A percentile compares a stretch with the other conserved stretches of the same genome.
Evolutionary conservation across 306 rosid genomes (phyloP).

Genomic region (Citrullus mucosospermus): DNA sequence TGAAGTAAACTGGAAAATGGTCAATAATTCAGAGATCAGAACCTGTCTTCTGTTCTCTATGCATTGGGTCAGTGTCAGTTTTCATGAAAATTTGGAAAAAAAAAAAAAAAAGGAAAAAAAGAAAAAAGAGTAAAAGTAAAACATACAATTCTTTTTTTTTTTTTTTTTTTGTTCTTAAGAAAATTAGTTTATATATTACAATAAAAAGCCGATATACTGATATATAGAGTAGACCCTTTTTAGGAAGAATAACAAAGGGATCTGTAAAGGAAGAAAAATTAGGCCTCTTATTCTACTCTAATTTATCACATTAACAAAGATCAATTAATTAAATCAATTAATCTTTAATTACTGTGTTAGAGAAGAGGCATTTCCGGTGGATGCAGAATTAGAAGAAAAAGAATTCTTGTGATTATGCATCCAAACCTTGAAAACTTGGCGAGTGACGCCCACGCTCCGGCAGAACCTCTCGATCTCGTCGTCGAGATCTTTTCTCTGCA

Average conservation of each 20-base stretch:
- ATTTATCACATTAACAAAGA: background rate
- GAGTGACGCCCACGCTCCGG: slow-evolving; percentile 3
- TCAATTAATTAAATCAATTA: background rate
- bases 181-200: slow-evolving; percentile 3
- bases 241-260: background rate
- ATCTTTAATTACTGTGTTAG: background rate
- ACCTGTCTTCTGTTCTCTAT: background rate
- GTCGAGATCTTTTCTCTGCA: slow-evolving; percentile 4
- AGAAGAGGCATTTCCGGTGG: slow-evolving; percentile 8
- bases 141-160: background rate
- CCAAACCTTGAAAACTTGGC: slow-evolving; percentile 11
- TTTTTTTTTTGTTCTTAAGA: background rate
- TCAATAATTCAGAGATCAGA: background rate
- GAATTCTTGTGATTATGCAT: slow-evolving; percentile 10
- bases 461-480: slow-evolving; percentile 8
- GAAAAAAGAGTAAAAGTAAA: background rate
- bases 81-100: background rate
- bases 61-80: slow-evolving; percentile 4
- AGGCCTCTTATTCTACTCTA: background rate
- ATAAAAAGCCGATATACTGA: background rate
- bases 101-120: background rate
- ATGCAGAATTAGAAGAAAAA: slow-evolving; percentile 6
- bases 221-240: background rate
- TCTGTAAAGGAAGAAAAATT: background rate
- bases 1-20: background rate